Base-by-base conservation (phyloP, 2,329 filamentous ascomycete species). In the Epicoccum nigrum region DNA sequence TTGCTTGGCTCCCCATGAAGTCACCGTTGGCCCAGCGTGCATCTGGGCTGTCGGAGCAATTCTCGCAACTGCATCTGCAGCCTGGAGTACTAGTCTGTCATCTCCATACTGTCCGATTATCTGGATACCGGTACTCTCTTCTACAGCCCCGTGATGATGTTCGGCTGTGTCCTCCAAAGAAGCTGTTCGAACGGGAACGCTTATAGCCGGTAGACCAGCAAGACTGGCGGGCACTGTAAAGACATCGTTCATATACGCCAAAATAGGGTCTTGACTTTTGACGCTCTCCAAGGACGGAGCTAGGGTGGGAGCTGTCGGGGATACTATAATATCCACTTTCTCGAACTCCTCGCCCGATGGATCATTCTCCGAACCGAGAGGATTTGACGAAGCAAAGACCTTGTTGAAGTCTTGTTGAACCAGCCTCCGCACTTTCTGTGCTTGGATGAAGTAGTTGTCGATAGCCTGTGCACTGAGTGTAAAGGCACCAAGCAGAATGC, bases 391-490 rank as follows among this genome's bases (percentile, higher is more conserved):
- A 13, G 76, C 73, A 69, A 99, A 97, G 0, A 90, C 86, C 2
- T 81, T 76, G 73, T 97, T 86, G 70, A 99, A 99, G 67, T 99
- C 94, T 27, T 79, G 78, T 69, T 94, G 88, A 2, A 99, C 90
- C 15, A 96, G 78, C 46, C 90, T 83, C 1, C 94, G 87, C 31
- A 97, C 85, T 59, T 87, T 88, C 75, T 99, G 94, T 37, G 94
- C 94, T 70, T 96, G 89, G 56, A 96, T 84, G 67, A 99, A 99
- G 74, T 97, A 97, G 71, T 97, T 99, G 72, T 96, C 89, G 67
- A 95, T 94, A 8, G 92, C 92, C 55, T 89, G 85, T 0, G 93
- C 92, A 73, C 90, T 96, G 44, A 99, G 81, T 32, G 87, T 92
- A 70, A 96, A 97, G 0, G 92, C 87, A 13, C 94, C 94, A 0